phyloP scores from a whole-genome alignment of 139 green algal genomes.

The Micromonas commoda region DNA sequence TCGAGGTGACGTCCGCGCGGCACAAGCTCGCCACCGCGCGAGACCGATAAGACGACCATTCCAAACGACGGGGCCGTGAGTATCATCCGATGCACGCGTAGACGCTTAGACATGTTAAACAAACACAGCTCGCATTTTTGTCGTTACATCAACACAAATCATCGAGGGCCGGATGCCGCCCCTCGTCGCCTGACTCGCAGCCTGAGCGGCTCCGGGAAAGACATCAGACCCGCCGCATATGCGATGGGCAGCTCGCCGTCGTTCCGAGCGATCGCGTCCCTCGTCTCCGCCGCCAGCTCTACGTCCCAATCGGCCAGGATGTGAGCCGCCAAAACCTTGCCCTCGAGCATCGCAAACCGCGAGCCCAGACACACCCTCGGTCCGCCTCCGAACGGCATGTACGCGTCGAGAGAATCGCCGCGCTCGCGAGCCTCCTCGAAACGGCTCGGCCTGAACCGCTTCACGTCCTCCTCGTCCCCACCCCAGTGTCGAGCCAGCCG shows the following conservation, averaged over 20 bases:
- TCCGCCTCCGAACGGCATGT: constrained; percentile 6
- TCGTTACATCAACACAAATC: too few relatives aligned
- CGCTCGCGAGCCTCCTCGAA: not conserved
- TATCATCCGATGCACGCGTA: too few relatives aligned
- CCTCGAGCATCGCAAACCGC: not conserved
- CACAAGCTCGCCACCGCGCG: too few relatives aligned
- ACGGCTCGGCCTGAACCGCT: not conserved
- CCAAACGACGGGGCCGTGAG: too few relatives aligned
- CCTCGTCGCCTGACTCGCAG: too few relatives aligned
- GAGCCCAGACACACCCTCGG: not conserved
- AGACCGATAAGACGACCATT: too few relatives aligned
- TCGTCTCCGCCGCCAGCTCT: not conserved
- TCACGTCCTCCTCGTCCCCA: not conserved
- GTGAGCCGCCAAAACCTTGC: not conserved
- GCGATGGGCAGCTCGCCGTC: constrained; percentile 28
- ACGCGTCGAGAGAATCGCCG: not conserved
- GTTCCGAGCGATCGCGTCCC: not conserved
- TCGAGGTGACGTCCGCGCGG: too few relatives aligned
- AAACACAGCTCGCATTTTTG: too few relatives aligned
- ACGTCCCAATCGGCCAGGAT: not conserved
- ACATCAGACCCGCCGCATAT: not conserved
- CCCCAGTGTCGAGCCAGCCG: not conserved
- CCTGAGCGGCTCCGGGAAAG: not conserved
- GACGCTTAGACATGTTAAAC: too few relatives aligned
- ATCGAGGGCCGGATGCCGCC: too few relatives aligned